These are phyloP conservation scores for Exophiala viscosa DNA, from an alignment of 2,329 filamentous ascomycete species.

Conservation along the genomic window DNA sequence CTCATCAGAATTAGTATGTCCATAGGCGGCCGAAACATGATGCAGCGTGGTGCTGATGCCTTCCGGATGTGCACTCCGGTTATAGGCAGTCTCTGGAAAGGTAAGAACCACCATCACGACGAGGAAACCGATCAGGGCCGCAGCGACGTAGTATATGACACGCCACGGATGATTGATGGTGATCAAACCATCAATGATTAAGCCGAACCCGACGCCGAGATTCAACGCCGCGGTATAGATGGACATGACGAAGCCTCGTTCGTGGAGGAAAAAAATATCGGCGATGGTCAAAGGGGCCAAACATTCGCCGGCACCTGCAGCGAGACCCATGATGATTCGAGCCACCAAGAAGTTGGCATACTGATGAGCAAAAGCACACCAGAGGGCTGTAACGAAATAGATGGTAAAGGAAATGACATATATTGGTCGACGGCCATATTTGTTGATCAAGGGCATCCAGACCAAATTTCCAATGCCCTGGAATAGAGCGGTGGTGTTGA, in stretches of 20 bases:
- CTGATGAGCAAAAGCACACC: constrained; percentile 39
- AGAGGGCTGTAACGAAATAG: constrained; percentile 37
- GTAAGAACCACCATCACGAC: constrained; percentile 51
- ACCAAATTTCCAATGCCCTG: constrained; percentile 45
- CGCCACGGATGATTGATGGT: constrained; percentile 36
- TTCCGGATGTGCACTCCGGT: constrained; percentile 29
- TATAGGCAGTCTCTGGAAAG: constrained; percentile 55
- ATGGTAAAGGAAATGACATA: constrained; percentile 39
- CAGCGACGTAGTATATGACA: constrained; percentile 43
- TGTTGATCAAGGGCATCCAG: constrained; percentile 40
- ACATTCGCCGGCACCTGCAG: constrained; percentile 51
- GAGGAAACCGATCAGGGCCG: constrained; percentile 49
- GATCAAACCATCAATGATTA: constrained; percentile 35
- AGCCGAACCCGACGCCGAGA: constrained; percentile 28
- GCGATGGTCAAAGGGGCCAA: constrained; percentile 51
- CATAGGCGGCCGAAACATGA: background rate
- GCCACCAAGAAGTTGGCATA: constrained; percentile 33
- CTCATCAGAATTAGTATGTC: background rate
- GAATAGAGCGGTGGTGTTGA: constrained; percentile 49
- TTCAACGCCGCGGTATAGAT: constrained; percentile 29
- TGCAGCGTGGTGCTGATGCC: background rate
- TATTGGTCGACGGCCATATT: constrained; percentile 36
- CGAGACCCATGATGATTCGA: constrained; percentile 47
- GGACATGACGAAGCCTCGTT: background rate
- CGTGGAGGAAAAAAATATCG: constrained; percentile 57